These are phyloP conservation scores for Pezicula carpinea DNA, from an alignment of 2,329 filamentous ascomycete species.

Conservation along the genomic window DNA sequence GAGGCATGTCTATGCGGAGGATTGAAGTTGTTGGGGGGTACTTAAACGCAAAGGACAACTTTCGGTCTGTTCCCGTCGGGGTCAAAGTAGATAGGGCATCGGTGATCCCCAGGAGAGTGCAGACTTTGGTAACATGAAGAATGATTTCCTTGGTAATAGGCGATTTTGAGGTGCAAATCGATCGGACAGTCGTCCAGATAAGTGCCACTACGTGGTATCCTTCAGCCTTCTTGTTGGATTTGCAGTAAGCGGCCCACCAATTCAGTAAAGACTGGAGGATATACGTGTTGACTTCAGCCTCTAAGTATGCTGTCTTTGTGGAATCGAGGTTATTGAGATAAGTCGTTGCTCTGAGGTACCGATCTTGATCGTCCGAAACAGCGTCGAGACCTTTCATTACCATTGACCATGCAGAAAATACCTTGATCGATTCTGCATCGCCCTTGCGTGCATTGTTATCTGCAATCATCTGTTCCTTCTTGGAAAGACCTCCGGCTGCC, in stretches of 20 bases:
- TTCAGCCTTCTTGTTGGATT: slow-evolving; percentile 26
- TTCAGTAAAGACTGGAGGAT: slow-evolving; percentile 42
- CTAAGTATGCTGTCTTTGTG: slow-evolving; percentile 22
- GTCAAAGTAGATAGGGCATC: slow-evolving; percentile 21
- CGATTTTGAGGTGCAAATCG: slow-evolving; percentile 31
- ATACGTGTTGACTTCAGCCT: slow-evolving; percentile 35
- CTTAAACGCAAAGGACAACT: slow-evolving; percentile 41
- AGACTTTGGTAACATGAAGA: slow-evolving; percentile 28
- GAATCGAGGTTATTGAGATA: slow-evolving; percentile 27
- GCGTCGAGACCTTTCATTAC: slow-evolving; percentile 25
- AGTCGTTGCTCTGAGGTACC: slow-evolving; percentile 22
- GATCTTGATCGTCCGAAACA: slow-evolving; percentile 23
- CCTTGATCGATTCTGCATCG: slow-evolving; percentile 24
- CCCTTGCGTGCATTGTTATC: slow-evolving; percentile 27
- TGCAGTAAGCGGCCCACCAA: slow-evolving; percentile 41
- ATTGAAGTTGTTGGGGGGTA: slow-evolving; percentile 27
- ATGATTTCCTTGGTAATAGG: slow-evolving; percentile 38
- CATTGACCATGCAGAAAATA: slow-evolving; percentile 25
- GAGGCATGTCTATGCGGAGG: slow-evolving; percentile 31
- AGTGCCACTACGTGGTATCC: slow-evolving; percentile 38
- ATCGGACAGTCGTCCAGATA: slow-evolving; percentile 38
- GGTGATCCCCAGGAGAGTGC: slow-evolving; percentile 29
- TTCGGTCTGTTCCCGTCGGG: slow-evolving; percentile 27
- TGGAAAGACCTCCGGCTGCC: slow-evolving; percentile 33
- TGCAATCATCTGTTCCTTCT: slow-evolving; percentile 29